Base-by-base conservation (phyloP, 1,284 basidiomycete genomes). In the Puccinia horiana region DNA sequence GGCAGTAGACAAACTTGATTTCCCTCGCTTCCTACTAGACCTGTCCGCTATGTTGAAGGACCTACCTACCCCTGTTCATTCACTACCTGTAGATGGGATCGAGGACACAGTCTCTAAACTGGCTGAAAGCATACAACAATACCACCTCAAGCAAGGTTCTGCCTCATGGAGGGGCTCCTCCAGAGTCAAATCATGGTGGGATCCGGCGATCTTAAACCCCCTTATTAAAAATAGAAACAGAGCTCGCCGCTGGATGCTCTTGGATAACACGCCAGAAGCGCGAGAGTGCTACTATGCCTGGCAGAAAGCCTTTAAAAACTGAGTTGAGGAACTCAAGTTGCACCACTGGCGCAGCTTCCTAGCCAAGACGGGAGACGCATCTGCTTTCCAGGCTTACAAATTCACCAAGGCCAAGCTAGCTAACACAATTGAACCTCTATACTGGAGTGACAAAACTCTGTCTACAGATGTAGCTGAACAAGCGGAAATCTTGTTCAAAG, bases 281-380 rank as follows among this genome's bases (percentile, higher is more conserved):
- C 4, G 44, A 14, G 35, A 67, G 0, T 77, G 58, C 26, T 67
- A 77, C 14, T n/a, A 18, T 29, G 40, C 58, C 1, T 77, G 76
- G 76, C 76, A 77, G 52, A 40, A 40, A 5, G n/a, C 26, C 12
- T 77, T 77, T 44, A 77, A 77, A 67, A 67, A n/a, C 9, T 47
- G 52, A 35, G 76, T 77, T 29, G 40, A 44, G 26, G 63, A 65
- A 20, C 23, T 67, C 3, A 77, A 77, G n/a, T 6, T 40, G 0
- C 26, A 26, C 5, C 61, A 77, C 23, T 77, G 76, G 76, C 37
- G 47, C 2, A 32, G 49, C 16, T 67, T 67, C 35, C 42, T 77
- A 5, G 58, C 76, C 29, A n/a, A 8, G 20, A 44, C 29, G 3
- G 40, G 42, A 0, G 26, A 49, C 1, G 16, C 40, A 23, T 8